These are phyloP conservation scores for Claviceps sp. DNA, from an alignment of 2,329 filamentous ascomycete species.

Conservation along the genomic window DNA sequence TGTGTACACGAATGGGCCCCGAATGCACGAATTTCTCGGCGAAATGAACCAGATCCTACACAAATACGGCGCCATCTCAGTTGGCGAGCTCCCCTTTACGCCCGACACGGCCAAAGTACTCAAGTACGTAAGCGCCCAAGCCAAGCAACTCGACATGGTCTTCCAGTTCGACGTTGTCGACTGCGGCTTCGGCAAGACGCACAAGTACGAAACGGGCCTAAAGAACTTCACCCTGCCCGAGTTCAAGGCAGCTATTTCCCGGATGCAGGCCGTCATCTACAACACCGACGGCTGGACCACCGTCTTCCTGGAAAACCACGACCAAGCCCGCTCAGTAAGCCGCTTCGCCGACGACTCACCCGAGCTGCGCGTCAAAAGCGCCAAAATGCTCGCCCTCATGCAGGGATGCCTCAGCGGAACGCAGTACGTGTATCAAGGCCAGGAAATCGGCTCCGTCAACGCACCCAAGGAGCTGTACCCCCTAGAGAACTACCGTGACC, in stretches of 20 bases:
- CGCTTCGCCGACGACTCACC: constrained; percentile 38
- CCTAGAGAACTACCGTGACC: constrained; percentile 37
- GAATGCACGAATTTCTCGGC: constrained; percentile 52
- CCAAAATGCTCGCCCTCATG: constrained; percentile 46
- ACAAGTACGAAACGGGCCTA: constrained; percentile 37
- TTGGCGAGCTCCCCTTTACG: constrained; percentile 55
- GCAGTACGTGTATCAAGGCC: constrained; percentile 53
- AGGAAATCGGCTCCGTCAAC: constrained; percentile 53
- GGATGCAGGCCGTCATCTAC: constrained; percentile 37
- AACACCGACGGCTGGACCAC: constrained; percentile 49
- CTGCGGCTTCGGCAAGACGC: constrained; percentile 37
- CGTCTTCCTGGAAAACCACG: constrained; percentile 52
- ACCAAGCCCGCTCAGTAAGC: constrained; percentile 45
- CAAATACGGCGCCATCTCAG: constrained; percentile 53
- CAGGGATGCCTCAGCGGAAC: constrained; percentile 42
- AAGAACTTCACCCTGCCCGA: constrained; percentile 32
- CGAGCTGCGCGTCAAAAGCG: constrained; percentile 31
- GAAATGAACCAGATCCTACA: constrained; percentile 52
- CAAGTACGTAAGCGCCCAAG: constrained; percentile 42
- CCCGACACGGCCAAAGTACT: constrained; percentile 44
- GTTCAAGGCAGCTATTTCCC: constrained; percentile 32
- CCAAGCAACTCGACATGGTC: constrained; percentile 54
- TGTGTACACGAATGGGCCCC: constrained; percentile 55
- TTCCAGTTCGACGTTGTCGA: constrained; percentile 56
- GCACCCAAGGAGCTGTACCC: constrained; percentile 45